Evolutionary conservation across 441 rosid species (phyloP), one percentile per base, ranked within the genome.

Genomic region (Pelargonium cotyledonis): DNA sequence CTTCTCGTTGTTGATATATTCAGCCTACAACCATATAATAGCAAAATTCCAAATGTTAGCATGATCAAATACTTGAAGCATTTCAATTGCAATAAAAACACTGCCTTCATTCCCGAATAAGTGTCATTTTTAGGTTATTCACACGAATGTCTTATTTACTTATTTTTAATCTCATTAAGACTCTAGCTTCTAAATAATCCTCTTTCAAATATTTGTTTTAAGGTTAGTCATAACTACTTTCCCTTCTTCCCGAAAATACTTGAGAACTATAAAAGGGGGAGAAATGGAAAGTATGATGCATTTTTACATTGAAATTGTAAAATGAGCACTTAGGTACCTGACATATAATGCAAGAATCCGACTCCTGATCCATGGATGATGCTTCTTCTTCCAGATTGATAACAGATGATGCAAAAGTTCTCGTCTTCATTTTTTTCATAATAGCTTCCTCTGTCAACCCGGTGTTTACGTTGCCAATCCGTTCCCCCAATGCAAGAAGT

Each of bases 341-440:
- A 80, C 98, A 92, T 76, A 92, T 88, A 6, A 84, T 86, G 84
- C 98, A 92, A 73, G 86, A 85, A 75, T 84, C 85, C 51, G 83
- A 61, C 80, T 86, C 94, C 70, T 74, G 80, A 72, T 89, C 89
- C 16, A 71, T 67, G n/a, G 58, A 51, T 14, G 85, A 76, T 63
- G 91, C 80, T 57, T 74, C 76, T 78, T 89, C 89, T 82, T 90
- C 89, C 79, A 84, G 71, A 77, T 88, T 86, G 71, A 86, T 80
- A 46, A 68, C 68, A 19, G 62, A 66, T 23, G 71, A 72, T 70
- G 75, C 19, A n/a, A 2, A 14, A n/a, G 19, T n/a, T 51, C 19
- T 51, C 2, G 26, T 23, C 26, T 23, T 23, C 26, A 23, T 23
- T 23, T 23, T 23, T 23, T 23, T 23, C 26, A 23, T 23, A 23